Base-by-base conservation (phyloP, 2,329 filamentous ascomycete genomes). In the Pestalotiopsis sp. region DNA sequence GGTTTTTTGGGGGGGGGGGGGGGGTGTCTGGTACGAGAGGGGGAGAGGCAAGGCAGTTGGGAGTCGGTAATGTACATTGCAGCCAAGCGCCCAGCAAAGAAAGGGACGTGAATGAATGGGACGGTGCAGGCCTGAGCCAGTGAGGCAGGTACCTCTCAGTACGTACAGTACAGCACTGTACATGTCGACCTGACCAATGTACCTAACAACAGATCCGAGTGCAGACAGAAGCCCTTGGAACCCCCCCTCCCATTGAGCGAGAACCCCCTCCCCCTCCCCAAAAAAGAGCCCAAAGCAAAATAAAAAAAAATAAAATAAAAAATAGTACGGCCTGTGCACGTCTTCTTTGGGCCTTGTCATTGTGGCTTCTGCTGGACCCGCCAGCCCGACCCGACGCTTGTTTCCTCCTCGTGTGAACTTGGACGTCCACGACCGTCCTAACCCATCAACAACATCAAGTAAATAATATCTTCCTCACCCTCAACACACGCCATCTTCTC, bases 361-460 rank as follows among this genome's bases (percentile, higher is more conserved):
- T 58, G 63, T 52, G 45, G 45, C 45, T 52, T 52, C 45, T 52
- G 17, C 45, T 52, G 45, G 45, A 20, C 45, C 45, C 45, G 45
- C 45, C 45, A 52, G 49, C 61, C 52, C 56, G 57, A 52, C 45
- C 57, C 67, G 65, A 41, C 52, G 45, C 65, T 66, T 61, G 66
- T 67, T 52, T 60, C 56, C 62, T 64, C 56, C 68, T 69, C 65
- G 64, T 67, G 68, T 68, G 67, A 66, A 66, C 45, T 56, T 66
- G 65, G 36, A 59, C 36, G 62, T 63, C 64, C 17, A 57, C 58
- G 49, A 67, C 60, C 60, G 41, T 23, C 20, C 62, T 58, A 31
- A 57, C 65, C 45, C 45, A 52, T 52, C 45, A 52, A 68, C 57
- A 68, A 66, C 67, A 66, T 68, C 65, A 60, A 69, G 69, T 70